These are phyloP conservation scores for Cladosporium sp. DNA, from an alignment of 2,329 filamentous ascomycete species.

Conservation along the genomic window DNA sequence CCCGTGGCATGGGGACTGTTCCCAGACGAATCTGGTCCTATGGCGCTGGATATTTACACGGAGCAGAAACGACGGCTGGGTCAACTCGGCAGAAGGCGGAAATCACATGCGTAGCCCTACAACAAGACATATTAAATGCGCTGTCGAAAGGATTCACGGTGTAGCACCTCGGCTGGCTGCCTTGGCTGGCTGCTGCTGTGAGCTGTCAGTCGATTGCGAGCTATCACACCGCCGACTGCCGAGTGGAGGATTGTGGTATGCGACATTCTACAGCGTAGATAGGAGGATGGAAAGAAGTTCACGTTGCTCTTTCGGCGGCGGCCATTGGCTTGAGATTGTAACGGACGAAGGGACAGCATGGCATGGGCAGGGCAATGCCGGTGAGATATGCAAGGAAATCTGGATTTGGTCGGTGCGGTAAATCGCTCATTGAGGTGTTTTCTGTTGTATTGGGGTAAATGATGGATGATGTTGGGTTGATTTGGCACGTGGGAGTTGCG, in stretches of 20 bases:
- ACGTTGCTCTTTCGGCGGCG: slow-evolving; percentile 4
- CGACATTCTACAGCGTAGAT: slow-evolving; percentile 20
- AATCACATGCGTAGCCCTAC: background rate
- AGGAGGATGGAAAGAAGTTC: slow-evolving; percentile 14
- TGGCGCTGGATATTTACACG: background rate
- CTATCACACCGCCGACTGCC: slow-evolving; percentile 14
- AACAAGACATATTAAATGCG: background rate
- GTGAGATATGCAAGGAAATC: slow-evolving; percentile 20
- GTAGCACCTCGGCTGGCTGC: background rate
- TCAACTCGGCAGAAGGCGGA: too few species aligned
- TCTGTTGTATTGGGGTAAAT: background rate
- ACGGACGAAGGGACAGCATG: background rate
- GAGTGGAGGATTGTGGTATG: slow-evolving; percentile 17
- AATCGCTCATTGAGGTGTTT: slow-evolving; percentile 17
- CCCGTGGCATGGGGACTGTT: background rate
- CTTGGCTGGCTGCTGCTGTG: background rate
- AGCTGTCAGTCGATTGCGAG: slow-evolving; percentile 4
- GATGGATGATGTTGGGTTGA: background rate
- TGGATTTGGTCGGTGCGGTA: background rate
- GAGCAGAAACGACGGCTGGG: background rate
- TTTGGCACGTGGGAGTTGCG: too few species aligned
- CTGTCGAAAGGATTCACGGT: background rate
- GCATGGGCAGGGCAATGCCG: slow-evolving; percentile 2
- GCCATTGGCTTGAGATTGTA: slow-evolving; percentile 19
- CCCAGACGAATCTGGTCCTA: background rate